Conservation (phyloP, 129 eudicot genomes). For the Centrapalus pauciflorus region DNA sequence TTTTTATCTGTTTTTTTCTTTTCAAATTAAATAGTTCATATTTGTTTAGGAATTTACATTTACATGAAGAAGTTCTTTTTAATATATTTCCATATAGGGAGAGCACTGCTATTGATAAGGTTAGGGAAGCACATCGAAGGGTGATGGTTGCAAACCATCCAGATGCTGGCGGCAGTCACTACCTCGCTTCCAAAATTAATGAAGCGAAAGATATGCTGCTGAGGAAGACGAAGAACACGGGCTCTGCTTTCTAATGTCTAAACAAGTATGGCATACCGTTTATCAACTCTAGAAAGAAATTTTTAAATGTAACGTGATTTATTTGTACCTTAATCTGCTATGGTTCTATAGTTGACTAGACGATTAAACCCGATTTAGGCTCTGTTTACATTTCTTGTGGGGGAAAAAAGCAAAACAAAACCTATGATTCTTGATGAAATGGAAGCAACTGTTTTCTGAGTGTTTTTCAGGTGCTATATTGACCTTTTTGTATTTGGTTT, state of each 20-base stretch:
- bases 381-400: too few species aligned
- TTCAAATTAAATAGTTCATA: too few species aligned
- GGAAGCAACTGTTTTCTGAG: background rate
- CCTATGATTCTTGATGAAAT: constrained; percentile 5
- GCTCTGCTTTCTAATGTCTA: constrained; percentile 33
- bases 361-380: too few species aligned
- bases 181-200: constrained; percentile 72
- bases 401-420: too few species aligned
- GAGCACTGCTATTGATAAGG: constrained; percentile 50
- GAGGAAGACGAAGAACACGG: constrained; percentile 40
- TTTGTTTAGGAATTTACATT: too few species aligned
- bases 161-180: constrained; percentile 77
- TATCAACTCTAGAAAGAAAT: background rate
- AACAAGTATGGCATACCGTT: too few species aligned
- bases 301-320: background rate
- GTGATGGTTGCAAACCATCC: constrained; percentile 88
- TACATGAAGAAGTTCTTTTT: too few species aligned
- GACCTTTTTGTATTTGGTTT: too few species aligned
- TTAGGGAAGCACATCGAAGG: constrained; percentile 71
- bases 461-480: too few species aligned
- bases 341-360: background rate
- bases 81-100: constrained; percentile 38
- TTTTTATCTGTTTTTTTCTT: background rate
- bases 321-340: background rate
- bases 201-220: constrained; percentile 71